phyloP scores from a whole-genome alignment of 805 yeast species.

The Yamadazyma takamatsuzukensis region DNA sequence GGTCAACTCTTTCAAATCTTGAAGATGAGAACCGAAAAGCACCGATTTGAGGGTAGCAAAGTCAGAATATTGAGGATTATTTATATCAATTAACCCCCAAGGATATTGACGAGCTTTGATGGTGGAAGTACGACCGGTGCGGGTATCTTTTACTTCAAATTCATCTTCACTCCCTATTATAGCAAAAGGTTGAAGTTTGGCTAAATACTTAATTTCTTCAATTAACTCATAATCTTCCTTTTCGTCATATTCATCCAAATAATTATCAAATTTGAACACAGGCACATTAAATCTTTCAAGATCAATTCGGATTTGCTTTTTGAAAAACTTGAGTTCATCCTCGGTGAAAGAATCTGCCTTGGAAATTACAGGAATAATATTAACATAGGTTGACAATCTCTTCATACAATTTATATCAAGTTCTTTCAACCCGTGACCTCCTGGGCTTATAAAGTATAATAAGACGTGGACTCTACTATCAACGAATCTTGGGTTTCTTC shows the following conservation, averaged over 20 bases:
- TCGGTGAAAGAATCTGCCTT: constrained; percentile 77
- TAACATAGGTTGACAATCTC: constrained; percentile 65
- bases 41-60: constrained; percentile 62
- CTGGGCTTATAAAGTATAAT: constrained; percentile 72
- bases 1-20: constrained; percentile 77
- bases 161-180: constrained; percentile 62
- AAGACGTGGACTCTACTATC: constrained; percentile 78
- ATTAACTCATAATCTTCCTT: constrained; percentile 74
- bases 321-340: constrained; percentile 59
- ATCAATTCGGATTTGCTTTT: constrained; percentile 57
- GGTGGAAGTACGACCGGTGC: constrained; percentile 40
- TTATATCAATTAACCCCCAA: constrained; percentile 66
- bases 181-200: constrained; percentile 73
- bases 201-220: constrained; percentile 61
- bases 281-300: constrained; percentile 70
- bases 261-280: constrained; percentile 64
- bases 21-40: constrained; percentile 76
- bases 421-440: constrained; percentile 77
- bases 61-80: constrained; percentile 50
- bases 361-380: constrained; percentile 78
- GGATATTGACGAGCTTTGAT: constrained; percentile 67
- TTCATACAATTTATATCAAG: constrained; percentile 72
- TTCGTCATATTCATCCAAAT: constrained; percentile 51
- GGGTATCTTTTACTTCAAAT: constrained; percentile 36
- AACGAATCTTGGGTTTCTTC: constrained; percentile 78